Base-by-base conservation (phyloP, 2,329 filamentous ascomycete species). In the Xylaria hypoxylon region DNA sequence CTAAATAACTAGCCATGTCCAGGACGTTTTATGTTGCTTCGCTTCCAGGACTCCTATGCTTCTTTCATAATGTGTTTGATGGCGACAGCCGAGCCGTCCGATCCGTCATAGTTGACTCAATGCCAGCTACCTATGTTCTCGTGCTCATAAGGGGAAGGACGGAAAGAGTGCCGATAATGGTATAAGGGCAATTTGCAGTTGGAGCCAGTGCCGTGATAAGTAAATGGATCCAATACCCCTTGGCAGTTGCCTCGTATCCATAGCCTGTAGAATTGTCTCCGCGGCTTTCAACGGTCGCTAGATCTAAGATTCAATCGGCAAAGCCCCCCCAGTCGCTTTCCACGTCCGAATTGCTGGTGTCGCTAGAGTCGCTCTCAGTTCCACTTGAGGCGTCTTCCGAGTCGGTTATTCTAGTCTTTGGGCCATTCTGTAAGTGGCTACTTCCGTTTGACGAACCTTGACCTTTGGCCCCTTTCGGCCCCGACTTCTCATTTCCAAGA, bases 261-360 rank as follows among this genome's bases (percentile, higher is more conserved):
- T 7, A 17, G 13, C 19, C 24, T 7, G 17, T 22, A 8, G 24
- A 15, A 6, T 22, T 19, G 28, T 24, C 55, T 57, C n/a, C 19
- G 26, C 10, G 22, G 55, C 11, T 38, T 58, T 17, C n/a, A 31
- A 57, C 15, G 8, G 33, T 28, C 22, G 17, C 42, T 51, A 35
- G 44, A 44, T 28, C 19, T 3, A 45, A 45, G 24, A 17, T 13
- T 74, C 76, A 71, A 67, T 80, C 77, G 10, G 50, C 73, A 61
- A 80, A 79, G 0, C 78, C 78, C 44, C 70, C 70, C 78, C 78
- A 80, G 17, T 71, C 73, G 26, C 58, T 62, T 22, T 72, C 72
- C 24, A 64, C 62, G 38, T 71, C 67, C 2, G 71, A 66, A 5
- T 69, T 71, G 6, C 69, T 59, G 35, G 40, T 57, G 8, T 65